phyloP scores from a whole-genome alignment of 169 alveolate species.

The Cryptosporidium canis region DNA sequence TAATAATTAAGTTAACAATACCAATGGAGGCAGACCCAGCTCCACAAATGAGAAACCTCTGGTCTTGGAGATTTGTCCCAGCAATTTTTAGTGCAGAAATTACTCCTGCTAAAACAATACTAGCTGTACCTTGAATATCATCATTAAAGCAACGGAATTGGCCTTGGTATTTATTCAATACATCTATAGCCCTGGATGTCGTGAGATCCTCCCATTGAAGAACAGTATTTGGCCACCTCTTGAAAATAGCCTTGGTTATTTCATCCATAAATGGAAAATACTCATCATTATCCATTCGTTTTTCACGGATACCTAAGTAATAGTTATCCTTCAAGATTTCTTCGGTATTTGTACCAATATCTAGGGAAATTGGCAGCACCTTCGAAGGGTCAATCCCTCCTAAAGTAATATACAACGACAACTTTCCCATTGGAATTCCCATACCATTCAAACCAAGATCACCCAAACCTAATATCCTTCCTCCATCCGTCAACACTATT shows the following conservation, averaged over 20 bases:
- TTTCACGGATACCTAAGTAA: slow-evolving; percentile 74
- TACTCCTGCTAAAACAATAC: slow-evolving; percentile 78
- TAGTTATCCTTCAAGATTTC: slow-evolving; percentile 27
- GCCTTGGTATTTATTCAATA: slow-evolving; percentile 70
- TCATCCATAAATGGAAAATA: slow-evolving; percentile 76
- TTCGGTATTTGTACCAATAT: slow-evolving; percentile 76
- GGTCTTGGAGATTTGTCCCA: slow-evolving; percentile 58
- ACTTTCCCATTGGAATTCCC: slow-evolving; percentile 83
- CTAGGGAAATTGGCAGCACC: slow-evolving; percentile 75
- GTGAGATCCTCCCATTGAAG: slow-evolving; percentile 79
- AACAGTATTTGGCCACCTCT: slow-evolving; percentile 78
- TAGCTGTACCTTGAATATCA: slow-evolving; percentile 81
- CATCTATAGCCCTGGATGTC: slow-evolving; percentile 73
- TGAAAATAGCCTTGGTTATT: slow-evolving; percentile 65
- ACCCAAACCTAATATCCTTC: slow-evolving; percentile 82
- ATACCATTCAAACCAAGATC: slow-evolving; percentile 83
- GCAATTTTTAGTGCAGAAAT: slow-evolving; percentile 63
- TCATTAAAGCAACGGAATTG: slow-evolving; percentile 79
- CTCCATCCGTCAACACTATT: slow-evolving; percentile 83
- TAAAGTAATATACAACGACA: slow-evolving; percentile 76
- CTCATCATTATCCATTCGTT: slow-evolving; percentile 74
- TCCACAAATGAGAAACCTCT: slow-evolving; percentile 78
- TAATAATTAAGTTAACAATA: slow-evolving; percentile 60
- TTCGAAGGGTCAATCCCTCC: slow-evolving; percentile 79
- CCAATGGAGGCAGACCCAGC: slow-evolving; percentile 82